Percentiles rank a stretch among this genome's conserved stretches.
These are phyloP conservation scores for Vaucheria bursata DNA, from an alignment of 352 stramenopile genomes.

Conservation along the genomic window DNA sequence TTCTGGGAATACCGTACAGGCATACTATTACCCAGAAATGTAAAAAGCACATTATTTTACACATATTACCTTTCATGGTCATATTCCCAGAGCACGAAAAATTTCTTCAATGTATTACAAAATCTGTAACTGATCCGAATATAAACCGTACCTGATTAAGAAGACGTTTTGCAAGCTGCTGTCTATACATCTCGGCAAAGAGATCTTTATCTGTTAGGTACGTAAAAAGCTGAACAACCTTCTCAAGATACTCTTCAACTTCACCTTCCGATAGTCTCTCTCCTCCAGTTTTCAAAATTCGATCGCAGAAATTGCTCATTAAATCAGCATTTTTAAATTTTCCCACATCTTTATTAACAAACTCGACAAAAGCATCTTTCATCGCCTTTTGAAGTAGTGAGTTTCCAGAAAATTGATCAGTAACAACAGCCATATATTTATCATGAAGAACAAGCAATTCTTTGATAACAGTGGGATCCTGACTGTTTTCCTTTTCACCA, in stretches of 20 bases:
- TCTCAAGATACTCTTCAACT: slow-evolving; percentile 92
- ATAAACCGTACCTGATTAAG: slow-evolving; percentile 61
- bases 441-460: slow-evolving; percentile 88
- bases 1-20: not conserved
- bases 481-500: slow-evolving; percentile 78
- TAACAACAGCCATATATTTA: slow-evolving; percentile 93
- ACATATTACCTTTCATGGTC: not conserved
- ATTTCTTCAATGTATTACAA: not conserved
- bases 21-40: not conserved
- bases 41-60: not conserved
- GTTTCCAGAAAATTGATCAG: slow-evolving; percentile 89
- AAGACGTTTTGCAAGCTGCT: slow-evolving; percentile 95
- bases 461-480: slow-evolving; percentile 93
- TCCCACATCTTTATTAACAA: slow-evolving; percentile 96
- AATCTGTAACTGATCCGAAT: not conserved
- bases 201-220: slow-evolving; percentile 99
- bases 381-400: slow-evolving; percentile 97
- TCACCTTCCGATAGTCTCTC: slow-evolving; percentile 93
- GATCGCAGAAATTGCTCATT: slow-evolving; percentile 98
- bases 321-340: slow-evolving; percentile 94
- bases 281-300: slow-evolving; percentile 93
- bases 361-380: slow-evolving; percentile 98
- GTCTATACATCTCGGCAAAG: slow-evolving; percentile 95
- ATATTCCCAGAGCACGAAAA: not conserved
- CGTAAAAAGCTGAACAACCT: slow-evolving; percentile 96